Evolutionary conservation across 371 early-diverging fungal genomes (phyloP).

Genomic region (Syncephalastrum monosporum): DNA sequence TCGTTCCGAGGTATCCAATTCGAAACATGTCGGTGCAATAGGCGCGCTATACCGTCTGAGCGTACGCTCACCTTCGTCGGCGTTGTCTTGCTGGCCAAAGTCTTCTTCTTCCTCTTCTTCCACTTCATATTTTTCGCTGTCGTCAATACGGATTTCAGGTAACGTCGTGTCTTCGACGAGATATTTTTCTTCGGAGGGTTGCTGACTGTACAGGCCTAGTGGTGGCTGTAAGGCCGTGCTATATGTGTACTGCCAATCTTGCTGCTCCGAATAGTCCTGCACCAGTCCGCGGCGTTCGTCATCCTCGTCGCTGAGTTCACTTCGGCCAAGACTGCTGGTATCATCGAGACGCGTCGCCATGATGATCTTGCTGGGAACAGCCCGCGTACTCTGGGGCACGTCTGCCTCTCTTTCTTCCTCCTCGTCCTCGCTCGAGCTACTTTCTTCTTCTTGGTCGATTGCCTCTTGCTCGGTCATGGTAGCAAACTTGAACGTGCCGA

Average conservation of each 20-base stretch:
- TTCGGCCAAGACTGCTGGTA: slow-evolving; percentile 1
- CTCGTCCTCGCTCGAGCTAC: not conserved
- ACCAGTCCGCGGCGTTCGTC: not conserved
- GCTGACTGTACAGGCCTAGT: too few species aligned
- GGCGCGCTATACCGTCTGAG: too few species aligned
- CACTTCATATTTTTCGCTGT: not conserved
- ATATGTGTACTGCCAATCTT: too few species aligned
- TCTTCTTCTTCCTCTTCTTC: not conserved
- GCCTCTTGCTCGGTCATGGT: slow-evolving; percentile 11
- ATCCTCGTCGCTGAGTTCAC: slow-evolving; percentile 1
- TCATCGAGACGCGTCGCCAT: slow-evolving; percentile 1
- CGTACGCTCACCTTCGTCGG: too few species aligned
- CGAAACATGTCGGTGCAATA: not conserved
- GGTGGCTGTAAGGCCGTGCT: too few species aligned
- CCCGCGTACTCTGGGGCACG: too few species aligned
- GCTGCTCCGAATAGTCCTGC: not conserved
- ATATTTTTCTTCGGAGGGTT: too few species aligned
- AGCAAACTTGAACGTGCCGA: slow-evolving; percentile 6
- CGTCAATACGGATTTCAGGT: too few species aligned
- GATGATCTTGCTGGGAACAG: too few species aligned
- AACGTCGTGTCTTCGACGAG: too few species aligned
- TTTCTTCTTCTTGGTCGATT: slow-evolving; percentile 10
- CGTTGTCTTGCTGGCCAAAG: too few species aligned
- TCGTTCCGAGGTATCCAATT: not conserved
- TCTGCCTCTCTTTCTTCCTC: not conserved